Percentiles rank a stretch among this genome's conserved stretches.
phyloP scores from a whole-genome alignment of 805 yeast genomes.

The Candida germanica region DNA sequence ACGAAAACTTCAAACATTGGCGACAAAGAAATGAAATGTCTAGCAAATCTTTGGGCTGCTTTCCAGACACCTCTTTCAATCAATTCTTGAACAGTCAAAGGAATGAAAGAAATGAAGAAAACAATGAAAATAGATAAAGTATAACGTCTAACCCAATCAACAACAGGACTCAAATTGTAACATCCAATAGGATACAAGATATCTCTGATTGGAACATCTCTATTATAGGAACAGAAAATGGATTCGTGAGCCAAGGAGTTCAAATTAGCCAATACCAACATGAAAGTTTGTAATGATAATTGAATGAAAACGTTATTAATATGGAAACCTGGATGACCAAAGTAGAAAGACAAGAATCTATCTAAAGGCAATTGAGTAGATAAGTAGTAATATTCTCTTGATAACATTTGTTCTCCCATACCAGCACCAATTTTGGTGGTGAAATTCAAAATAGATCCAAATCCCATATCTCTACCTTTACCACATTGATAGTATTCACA shows the following conservation, averaged over 20 bases:
- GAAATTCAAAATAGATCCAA: slow-evolving; percentile 77
- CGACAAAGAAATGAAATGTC: slow-evolving; percentile 68
- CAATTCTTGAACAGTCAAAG: slow-evolving; percentile 72
- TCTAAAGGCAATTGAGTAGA: slow-evolving; percentile 77
- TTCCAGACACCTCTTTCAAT: slow-evolving; percentile 74
- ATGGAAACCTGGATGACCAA: slow-evolving; percentile 87
- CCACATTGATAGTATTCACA: slow-evolving; percentile 85
- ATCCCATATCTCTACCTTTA: slow-evolving; percentile 82
- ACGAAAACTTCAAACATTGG: slow-evolving; percentile 80
- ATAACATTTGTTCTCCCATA: slow-evolving; percentile 85
- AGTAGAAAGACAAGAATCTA: slow-evolving; percentile 74
- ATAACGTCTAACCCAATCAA: slow-evolving; percentile 72
- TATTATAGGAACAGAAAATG: slow-evolving; percentile 58
- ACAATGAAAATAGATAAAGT: slow-evolving; percentile 72
- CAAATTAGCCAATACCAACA: slow-evolving; percentile 60
- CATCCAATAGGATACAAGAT: slow-evolving; percentile 67
- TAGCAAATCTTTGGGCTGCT: slow-evolving; percentile 58
- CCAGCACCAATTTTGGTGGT: slow-evolving; percentile 87
- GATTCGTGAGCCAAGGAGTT: slow-evolving; percentile 63
- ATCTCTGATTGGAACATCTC: slow-evolving; percentile 58
- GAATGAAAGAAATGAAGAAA: slow-evolving; percentile 70
- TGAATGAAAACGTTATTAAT: slow-evolving; percentile 73
- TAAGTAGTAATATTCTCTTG: slow-evolving; percentile 76
- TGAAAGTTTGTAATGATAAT: slow-evolving; percentile 53
- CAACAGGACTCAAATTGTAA: slow-evolving; percentile 63